Percentiles rank a stretch among this genome's conserved stretches.
Conservation (phyloP, 2,329 filamentous ascomycete genomes). For the Penicillium sp. region DNA sequence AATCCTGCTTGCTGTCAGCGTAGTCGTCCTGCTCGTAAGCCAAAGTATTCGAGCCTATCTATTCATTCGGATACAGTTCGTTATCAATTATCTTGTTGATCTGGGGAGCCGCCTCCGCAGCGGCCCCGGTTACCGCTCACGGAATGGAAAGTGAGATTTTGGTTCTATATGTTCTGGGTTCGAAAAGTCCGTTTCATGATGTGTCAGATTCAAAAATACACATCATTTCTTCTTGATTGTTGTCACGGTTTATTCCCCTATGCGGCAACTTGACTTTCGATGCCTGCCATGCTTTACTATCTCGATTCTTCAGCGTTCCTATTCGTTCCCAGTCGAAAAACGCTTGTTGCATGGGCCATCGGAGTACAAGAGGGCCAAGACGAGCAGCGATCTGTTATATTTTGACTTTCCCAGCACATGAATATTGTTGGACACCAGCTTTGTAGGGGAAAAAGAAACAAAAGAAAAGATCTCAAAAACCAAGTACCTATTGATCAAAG, state of each 20-base stretch:
- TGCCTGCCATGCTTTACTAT: slow-evolving; percentile 17
- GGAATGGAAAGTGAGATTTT: not conserved
- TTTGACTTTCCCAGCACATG: slow-evolving; percentile 1
- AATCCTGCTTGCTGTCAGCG: slow-evolving; percentile 17
- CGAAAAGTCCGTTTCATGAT: not conserved
- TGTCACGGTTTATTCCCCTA: not conserved
- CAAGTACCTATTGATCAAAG: no score
- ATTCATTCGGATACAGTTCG: slow-evolving; percentile 9
- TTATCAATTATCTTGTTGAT: slow-evolving; percentile 5
- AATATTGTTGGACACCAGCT: not conserved
- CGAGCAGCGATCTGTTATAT: slow-evolving; percentile 12
- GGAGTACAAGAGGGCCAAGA: slow-evolving; percentile 17
- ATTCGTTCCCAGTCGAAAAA: slow-evolving; percentile 4
- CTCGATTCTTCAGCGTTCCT: slow-evolving; percentile 14
- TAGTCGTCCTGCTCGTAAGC: slow-evolving; percentile 20
- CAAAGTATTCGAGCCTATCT: slow-evolving; percentile 19
- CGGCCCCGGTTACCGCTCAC: slow-evolving; percentile 7
- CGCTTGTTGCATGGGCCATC: slow-evolving; percentile 15
- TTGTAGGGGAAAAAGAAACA: not conserved
- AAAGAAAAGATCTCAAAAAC: not conserved
- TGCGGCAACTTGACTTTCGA: slow-evolving; percentile 1
- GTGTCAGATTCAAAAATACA: not conserved
- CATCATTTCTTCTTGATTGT: not conserved
- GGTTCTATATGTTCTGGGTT: not conserved
- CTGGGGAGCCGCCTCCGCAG: slow-evolving; percentile 8